Percentiles rank a stretch among this genome's conserved stretches.
phyloP scores from a whole-genome alignment of 1,284 basidiomycete species.

The Naganishia cerealis region DNA sequence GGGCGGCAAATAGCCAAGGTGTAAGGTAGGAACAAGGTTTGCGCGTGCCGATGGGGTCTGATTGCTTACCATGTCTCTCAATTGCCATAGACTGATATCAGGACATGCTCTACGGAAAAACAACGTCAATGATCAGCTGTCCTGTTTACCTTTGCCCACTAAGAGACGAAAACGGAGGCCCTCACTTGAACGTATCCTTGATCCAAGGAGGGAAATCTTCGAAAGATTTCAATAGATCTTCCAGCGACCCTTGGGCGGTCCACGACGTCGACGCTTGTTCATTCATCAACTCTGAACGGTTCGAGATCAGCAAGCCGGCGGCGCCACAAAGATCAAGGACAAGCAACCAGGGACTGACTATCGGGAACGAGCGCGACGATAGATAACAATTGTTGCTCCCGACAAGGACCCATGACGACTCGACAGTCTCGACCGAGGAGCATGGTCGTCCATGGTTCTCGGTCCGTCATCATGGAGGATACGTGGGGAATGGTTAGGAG shows the following conservation, averaged over 20 bases:
- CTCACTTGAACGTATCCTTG: slow-evolving; percentile 29
- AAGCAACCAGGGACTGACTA: slow-evolving; percentile 4
- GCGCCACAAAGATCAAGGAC: not conserved
- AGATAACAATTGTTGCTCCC: slow-evolving; percentile 37
- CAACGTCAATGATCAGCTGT: not conserved
- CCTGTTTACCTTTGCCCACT: not conserved
- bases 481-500: slow-evolving; percentile 25
- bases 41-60: not conserved
- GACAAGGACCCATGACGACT: slow-evolving; percentile 38
- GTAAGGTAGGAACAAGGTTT: not conserved
- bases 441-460: slow-evolving; percentile 34
- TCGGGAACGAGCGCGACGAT: slow-evolving; percentile 41
- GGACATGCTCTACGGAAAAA: slow-evolving; percentile 17
- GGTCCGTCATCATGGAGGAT: slow-evolving; percentile 26
- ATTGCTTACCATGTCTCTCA: slow-evolving; percentile 38
- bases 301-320: not conserved
- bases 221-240: slow-evolving; percentile 65
- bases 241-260: slow-evolving; percentile 58
- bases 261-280: slow-evolving; percentile 23
- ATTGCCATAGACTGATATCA: slow-evolving; percentile 44
- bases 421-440: slow-evolving; percentile 37
- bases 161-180: not conserved
- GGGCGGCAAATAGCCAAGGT: too few relatives aligned
- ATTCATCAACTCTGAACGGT: slow-evolving; percentile 8
- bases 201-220: slow-evolving; percentile 42